A percentile compares a stretch with the other conserved stretches of the same genome.
phyloP scores from a whole-genome alignment of 2,329 filamentous ascomycete genomes.

The Pseudocercospora ulei region DNA sequence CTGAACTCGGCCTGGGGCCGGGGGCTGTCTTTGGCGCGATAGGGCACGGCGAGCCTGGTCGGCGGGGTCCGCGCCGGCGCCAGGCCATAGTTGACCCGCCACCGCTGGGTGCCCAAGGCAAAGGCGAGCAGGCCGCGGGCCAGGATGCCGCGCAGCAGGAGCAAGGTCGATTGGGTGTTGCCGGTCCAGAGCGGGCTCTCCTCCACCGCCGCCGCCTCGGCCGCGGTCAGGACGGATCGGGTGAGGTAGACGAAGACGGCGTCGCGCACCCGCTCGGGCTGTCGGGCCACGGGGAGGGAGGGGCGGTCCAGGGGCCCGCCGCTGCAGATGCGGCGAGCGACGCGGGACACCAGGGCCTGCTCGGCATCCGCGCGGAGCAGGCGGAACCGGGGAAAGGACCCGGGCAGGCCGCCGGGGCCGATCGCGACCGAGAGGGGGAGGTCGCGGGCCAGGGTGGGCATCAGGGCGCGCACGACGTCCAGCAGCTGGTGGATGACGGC shows the following conservation, averaged over 20 bases:
- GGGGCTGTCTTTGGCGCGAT: constrained; percentile 55
- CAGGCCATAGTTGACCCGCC: constrained; percentile 53
- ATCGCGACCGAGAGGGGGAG: constrained; percentile 21
- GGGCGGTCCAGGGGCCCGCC: constrained; percentile 25
- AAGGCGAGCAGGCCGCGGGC: constrained; percentile 51
- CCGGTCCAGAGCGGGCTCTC: constrained; percentile 17
- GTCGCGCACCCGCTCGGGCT: constrained; percentile 14
- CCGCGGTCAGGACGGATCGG: constrained; percentile 12
- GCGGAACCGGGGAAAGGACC: constrained; percentile 48
- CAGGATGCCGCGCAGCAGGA: constrained; percentile 55
- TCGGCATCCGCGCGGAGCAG: constrained; percentile 43
- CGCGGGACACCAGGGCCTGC: constrained; percentile 35
- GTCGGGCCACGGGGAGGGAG: constrained; percentile 18
- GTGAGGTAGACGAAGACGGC: constrained; percentile 23
- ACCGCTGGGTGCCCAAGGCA: constrained; percentile 52
- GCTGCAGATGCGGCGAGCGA: constrained; percentile 33
- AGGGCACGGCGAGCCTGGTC: constrained; percentile 53
- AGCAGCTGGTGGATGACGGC: constrained; percentile 34
- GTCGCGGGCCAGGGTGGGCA: constrained; percentile 5
- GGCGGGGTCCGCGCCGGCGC: constrained; percentile 42
- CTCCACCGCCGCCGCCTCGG: constrained; percentile 15
- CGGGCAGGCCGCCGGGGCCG: background rate
- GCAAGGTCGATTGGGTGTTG: constrained; percentile 34
- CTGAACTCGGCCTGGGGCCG: constrained; percentile 55
- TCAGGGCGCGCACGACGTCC: constrained; percentile 23